Percentiles rank a stretch among this genome's conserved stretches.
These are phyloP conservation scores for Lentinula boryana DNA, from an alignment of 768 basidiomycete species.

Conservation along the genomic window DNA sequence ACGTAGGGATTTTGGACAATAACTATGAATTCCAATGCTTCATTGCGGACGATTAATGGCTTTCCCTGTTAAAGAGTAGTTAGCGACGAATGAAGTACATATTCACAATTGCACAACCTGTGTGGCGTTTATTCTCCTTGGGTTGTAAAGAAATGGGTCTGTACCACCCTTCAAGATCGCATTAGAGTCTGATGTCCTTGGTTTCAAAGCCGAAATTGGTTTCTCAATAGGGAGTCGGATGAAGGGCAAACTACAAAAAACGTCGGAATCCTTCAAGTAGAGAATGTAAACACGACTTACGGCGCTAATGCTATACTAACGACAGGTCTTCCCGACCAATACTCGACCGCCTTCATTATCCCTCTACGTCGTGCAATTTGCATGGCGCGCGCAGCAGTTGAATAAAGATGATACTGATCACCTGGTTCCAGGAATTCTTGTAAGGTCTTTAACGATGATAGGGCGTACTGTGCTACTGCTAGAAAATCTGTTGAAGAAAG, in stretches of 20 bases:
- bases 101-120: conserved; percentile 38
- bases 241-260: conserved; percentile 50
- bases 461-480: conserved; percentile 80
- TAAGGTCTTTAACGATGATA: conserved; percentile 78
- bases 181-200: conserved; percentile 29
- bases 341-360: conserved; percentile 62
- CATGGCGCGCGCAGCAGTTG: conserved; percentile 67
- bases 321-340: conserved; percentile 83
- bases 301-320: conserved; percentile 72
- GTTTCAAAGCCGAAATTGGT: conserved; percentile 46
- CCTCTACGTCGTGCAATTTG: conserved; percentile 74
- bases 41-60: conserved; percentile 74
- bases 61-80: conserved; percentile 33
- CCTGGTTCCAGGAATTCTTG: conserved; percentile 59
- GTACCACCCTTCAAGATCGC: conserved; percentile 52
- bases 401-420: conserved; percentile 79
- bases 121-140: conserved; percentile 52
- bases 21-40: conserved; percentile 74
- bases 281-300: conserved; percentile 36
- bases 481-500: conserved; percentile 56
- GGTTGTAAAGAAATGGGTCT: conserved; percentile 92
- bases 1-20: conserved; percentile 89
- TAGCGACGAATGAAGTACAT: not conserved
- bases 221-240: conserved; percentile 73
- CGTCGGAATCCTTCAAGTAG: conserved; percentile 6